Evolutionary conservation across 2,329 filamentous ascomycete species (phyloP).

Genomic region (Sordariomycetes sp.): DNA sequence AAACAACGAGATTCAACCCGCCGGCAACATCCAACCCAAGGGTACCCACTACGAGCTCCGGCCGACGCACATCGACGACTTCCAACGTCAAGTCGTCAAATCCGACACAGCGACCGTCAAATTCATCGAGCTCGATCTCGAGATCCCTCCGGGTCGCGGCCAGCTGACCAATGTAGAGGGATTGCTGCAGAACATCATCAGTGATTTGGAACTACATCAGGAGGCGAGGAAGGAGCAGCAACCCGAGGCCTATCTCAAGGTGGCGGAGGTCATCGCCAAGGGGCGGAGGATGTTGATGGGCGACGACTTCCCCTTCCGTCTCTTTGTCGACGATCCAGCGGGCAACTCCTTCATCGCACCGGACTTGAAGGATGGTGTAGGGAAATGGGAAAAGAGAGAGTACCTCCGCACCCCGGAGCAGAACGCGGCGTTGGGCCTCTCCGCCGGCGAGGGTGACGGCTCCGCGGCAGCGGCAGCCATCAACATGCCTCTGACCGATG

Average conservation of each 20-base stretch:
- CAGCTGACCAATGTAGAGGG: conserved; percentile 93
- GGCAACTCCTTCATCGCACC: conserved; percentile 97
- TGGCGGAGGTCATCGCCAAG: conserved; percentile 66
- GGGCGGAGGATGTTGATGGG: conserved; percentile 71
- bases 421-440: conserved; percentile 76
- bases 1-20: conserved; percentile 91
- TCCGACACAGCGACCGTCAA: conserved; percentile 79
- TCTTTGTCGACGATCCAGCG: conserved; percentile 81
- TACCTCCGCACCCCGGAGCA: conserved; percentile 77
- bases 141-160: conserved; percentile 83
- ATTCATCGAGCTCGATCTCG: conserved; percentile 84
- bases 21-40: conserved; percentile 83
- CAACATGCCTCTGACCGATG: conserved; percentile 40
- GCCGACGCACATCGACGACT: conserved; percentile 62
- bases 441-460: conserved; percentile 36
- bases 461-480: conserved; percentile 21
- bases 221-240: conserved; percentile 68
- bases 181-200: conserved; percentile 66
- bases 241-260: conserved; percentile 70
- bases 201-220: conserved; percentile 76
- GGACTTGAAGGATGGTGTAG: conserved; percentile 66
- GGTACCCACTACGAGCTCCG: conserved; percentile 78
- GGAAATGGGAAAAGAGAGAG: conserved; percentile 82
- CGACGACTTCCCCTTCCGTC: conserved; percentile 74
- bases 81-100: conserved; percentile 84